Percentiles rank a stretch among this genome's conserved stretches.
phyloP scores from a whole-genome alignment of 2,329 filamentous ascomycete genomes.

The Pseudogymnoascus sp. region DNA sequence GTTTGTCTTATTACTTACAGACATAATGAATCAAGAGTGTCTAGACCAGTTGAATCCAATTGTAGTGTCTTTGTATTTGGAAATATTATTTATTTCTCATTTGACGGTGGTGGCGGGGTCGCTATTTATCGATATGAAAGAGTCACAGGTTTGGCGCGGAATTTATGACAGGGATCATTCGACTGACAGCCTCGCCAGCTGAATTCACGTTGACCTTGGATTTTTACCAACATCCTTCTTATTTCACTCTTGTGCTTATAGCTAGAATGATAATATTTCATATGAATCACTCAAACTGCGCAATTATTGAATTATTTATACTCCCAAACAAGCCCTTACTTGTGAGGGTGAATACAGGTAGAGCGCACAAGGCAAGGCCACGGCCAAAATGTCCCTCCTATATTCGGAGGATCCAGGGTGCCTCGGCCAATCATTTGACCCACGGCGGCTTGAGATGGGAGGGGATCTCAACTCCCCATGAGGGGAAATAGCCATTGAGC shows the following conservation, averaged over 20 bases:
- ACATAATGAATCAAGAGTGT: conserved; percentile 13
- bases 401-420: neutral
- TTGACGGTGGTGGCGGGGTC: neutral
- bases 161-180: neutral
- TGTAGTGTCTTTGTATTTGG: neutral
- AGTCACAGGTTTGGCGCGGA: neutral
- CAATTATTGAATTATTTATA: neutral
- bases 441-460: neutral
- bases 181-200: neutral
- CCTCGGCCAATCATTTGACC: conserved; percentile 2
- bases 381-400: neutral
- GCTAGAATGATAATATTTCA: neutral
- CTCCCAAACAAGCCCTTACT: neutral
- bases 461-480: neutral
- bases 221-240: neutral
- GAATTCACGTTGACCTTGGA: neutral
- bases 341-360: neutral
- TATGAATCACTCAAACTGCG: neutral
- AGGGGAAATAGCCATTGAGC: neutral
- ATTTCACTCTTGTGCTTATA: neutral
- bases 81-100: conserved; percentile 8
- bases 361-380: neutral
- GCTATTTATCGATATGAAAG: conserved; percentile 7
- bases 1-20: conserved; percentile 15
- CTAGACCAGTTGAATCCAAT: neutral